These are phyloP conservation scores for Russula sp. DNA, from an alignment of 768 basidiomycete species.

Conservation along the genomic window DNA sequence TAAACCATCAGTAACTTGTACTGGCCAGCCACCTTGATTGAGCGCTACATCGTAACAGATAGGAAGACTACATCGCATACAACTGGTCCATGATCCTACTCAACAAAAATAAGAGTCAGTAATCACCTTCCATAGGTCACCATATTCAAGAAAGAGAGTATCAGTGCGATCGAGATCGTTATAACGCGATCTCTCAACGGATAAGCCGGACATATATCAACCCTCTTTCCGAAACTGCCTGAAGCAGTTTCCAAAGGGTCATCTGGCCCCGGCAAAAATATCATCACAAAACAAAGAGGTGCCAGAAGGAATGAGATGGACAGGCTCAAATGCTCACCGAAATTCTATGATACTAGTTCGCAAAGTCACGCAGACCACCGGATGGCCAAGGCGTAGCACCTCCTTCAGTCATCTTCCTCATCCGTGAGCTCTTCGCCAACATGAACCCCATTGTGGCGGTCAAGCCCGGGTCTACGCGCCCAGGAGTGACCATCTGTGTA, in stretches of 20 bases:
- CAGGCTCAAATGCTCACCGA: constrained; percentile 23
- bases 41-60: not conserved
- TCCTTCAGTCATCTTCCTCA: constrained; percentile 44
- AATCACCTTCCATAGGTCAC: too few relatives aligned
- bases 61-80: not conserved
- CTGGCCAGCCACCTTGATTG: not conserved
- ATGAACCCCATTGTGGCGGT: constrained; percentile 55
- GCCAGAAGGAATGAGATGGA: not conserved
- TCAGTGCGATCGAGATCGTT: constrained; percentile 9
- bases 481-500: constrained; percentile 81
- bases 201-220: constrained; percentile 58
- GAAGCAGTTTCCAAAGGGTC: constrained; percentile 48
- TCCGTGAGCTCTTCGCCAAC: constrained; percentile 86
- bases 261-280: constrained; percentile 79
- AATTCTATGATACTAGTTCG: not conserved
- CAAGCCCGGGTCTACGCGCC: constrained; percentile 64
- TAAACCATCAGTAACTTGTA: not conserved
- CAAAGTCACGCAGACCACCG: not conserved
- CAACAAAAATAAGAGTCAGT: not conserved
- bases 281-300: constrained; percentile 43
- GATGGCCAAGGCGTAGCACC: not conserved
- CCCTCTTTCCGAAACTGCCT: constrained; percentile 34
- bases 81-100: not conserved
- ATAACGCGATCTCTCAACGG: not conserved
- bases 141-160: not conserved